A percentile compares a stretch with the other conserved stretches of the same genome.
Conservation (phyloP, 2,329 filamentous ascomycete species). For the Diaporthe citrichinensis region DNA sequence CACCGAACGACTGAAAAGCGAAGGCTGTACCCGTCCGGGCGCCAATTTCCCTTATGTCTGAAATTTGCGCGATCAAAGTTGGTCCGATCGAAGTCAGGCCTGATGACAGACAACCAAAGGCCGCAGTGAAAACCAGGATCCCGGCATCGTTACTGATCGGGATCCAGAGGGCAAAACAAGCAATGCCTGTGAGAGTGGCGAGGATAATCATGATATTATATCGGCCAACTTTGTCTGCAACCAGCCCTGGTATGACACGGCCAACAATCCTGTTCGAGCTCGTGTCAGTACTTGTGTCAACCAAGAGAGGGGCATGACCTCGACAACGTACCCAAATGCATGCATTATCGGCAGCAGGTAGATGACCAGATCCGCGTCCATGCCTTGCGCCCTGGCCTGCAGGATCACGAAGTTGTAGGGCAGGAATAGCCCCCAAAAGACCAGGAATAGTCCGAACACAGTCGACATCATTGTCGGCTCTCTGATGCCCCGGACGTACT, state of each 20-base stretch:
- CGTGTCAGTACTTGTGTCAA: not conserved
- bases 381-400: conserved; percentile 49
- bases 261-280: conserved; percentile 47
- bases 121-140: conserved; percentile 74
- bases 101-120: conserved; percentile 80
- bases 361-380: conserved; percentile 48
- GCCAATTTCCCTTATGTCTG: conserved; percentile 78
- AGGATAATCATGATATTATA: conserved; percentile 67
- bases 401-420: conserved; percentile 55
- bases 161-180: conserved; percentile 64
- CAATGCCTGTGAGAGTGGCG: conserved; percentile 62
- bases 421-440: conserved; percentile 54
- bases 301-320: not conserved
- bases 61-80: conserved; percentile 78
- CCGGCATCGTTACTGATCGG: conserved; percentile 65
- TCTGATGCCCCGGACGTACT: conserved; percentile 47
- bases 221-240: conserved; percentile 57
- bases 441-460: conserved; percentile 51
- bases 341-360: conserved; percentile 58
- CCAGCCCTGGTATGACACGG: conserved; percentile 45
- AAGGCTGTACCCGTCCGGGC: conserved; percentile 76
- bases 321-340: conserved; percentile 45
- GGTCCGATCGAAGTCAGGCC: conserved; percentile 75
- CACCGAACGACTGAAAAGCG: conserved; percentile 72
- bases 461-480: conserved; percentile 53